A percentile compares a stretch with the other conserved stretches of the same genome.
Evolutionary conservation across 23 red algal genomes (phyloP).

Genomic region (Gracilaria domingensis): DNA sequence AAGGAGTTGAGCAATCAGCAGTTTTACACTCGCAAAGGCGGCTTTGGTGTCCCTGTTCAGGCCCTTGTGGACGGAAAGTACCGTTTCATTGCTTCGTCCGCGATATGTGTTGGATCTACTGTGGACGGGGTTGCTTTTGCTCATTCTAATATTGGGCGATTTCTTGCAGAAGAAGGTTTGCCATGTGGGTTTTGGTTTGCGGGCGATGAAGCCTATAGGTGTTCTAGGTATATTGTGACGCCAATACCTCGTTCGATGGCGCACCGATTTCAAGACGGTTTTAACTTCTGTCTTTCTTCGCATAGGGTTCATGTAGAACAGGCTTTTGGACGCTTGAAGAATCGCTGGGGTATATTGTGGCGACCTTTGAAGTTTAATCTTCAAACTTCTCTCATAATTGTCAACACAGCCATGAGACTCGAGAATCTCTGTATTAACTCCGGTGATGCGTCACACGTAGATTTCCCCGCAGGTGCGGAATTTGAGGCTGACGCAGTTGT

Average conservation of each 20-base stretch:
- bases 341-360: not conserved
- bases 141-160: not conserved
- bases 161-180: conserved; percentile 1
- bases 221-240: conserved; percentile 1
- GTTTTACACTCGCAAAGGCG: not conserved
- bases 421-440: no score
- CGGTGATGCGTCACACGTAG: no score
- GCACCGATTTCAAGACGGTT: not conserved
- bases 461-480: no score
- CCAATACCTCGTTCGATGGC: conserved; percentile 21
- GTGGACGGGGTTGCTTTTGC: not conserved
- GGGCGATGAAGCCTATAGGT: conserved; percentile 25
- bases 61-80: conserved; percentile 9
- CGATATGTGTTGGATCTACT: conserved; percentile 14
- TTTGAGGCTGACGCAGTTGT: not conserved
- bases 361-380: not conserved
- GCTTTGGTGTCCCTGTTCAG: conserved; percentile 2
- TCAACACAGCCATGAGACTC: no score
- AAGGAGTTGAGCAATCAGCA: not conserved
- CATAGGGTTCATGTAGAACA: conserved; percentile 18
- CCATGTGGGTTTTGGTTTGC: conserved; percentile 31
- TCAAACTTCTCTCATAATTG: no score
- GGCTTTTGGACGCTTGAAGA: conserved; percentile 13
- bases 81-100: not conserved
- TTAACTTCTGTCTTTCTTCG: conserved; percentile 32